Evolutionary conservation across 371 early-diverging fungal species (phyloP), one percentile per base, ranked within the genome.

Genomic region (Apophysomyces trapeziformis): DNA sequence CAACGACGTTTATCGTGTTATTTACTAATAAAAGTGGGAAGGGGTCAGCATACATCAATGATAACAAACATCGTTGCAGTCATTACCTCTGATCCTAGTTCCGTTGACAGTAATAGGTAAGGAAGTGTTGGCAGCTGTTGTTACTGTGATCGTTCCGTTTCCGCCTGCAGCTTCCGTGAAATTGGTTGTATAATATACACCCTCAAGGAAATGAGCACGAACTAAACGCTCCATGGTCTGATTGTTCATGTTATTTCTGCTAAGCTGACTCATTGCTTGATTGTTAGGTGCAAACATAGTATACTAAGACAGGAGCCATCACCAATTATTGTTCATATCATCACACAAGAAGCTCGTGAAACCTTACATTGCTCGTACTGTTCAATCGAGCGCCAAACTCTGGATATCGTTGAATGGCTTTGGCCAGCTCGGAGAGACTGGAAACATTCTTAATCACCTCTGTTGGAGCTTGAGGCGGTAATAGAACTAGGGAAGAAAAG

Each of bases 271-370:
- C 9, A 79, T 54, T 12, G 78, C 76, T 26, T 63, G 50, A 16
- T 72, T 43, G 26, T n/a, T 61, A 1, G 81, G 81, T 26, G 75
- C 75, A 68, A 81, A 76, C 18, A 81, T 61, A 4, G 81, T 81
- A 3, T 76, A 69, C 79, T 78, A 68, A 47, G 18, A 47, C 32
- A 26, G 32, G 2, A 26, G 2, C 26, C 26, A 26, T 26, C 32
- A 26, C 2, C 32, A 26, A 26, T 26, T 26, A 26, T 26, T 26
- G 32, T 26, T 26, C 0, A 26, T 26, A 26, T 26, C 26, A 26
- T 26, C 32, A 26, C 58, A 63, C 64, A 61, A n/a, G 60, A 35
- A 16, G 11, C 0, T 32, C 39, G n/a, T 38, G 32, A 38, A 26
- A 5, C 65, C 71, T 60, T 72, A 79, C 79, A 38, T 80, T 80